Base-by-base conservation (phyloP, 192 early-diverging fungal species). In the Mortierella alpina region DNA sequence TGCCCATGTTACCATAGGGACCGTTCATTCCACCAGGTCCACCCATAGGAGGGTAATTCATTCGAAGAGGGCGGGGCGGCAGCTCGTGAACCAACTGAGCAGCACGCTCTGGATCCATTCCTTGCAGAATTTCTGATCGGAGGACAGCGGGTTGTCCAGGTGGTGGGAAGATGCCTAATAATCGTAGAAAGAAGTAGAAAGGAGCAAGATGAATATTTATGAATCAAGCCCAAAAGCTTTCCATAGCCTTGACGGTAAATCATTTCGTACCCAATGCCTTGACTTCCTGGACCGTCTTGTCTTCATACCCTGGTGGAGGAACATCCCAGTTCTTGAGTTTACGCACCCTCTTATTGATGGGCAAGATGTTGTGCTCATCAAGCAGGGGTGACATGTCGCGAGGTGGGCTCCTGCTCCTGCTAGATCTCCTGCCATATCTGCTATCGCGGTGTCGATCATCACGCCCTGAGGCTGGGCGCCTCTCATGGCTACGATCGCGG, bases 281-380 rank as follows among this genome's bases (percentile, higher is more conserved):
- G 63, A 94, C 97, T 63, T 98, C 94, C 51, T 85, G 76, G 10
- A 94, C 94, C 31, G 91, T 89, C 83, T 98, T 88, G 53, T 88
- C 91, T 79, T 98, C 96, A 68, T 90, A 98, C 23, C 96, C 96
- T 11, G 89, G 87, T 45, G 98, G 98, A 11, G 95, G 84, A 59
- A 94, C 83, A 85, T 99, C 98, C 98, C 98, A 99, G 79, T 93
- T 90, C 65, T 91, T 90, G 41, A 98, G 89, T 79, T 94, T 96
- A 18, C 92, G 86, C 15, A 82, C 83, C 61, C 95, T 81, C 70
- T 92, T 85, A 72, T 96, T 92, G 20, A 99, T 73, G 15, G 98
- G 97, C 31, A 92, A 82, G 8, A 93, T 85, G 45, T 62, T 84
- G 49, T 69, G 72, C 47, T 82, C 85, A 66, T 79, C 75, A 41